These are phyloP conservation scores for Monotropa hypopitys DNA, from an alignment of 179 eudicot genomes.

Conservation along the genomic window DNA sequence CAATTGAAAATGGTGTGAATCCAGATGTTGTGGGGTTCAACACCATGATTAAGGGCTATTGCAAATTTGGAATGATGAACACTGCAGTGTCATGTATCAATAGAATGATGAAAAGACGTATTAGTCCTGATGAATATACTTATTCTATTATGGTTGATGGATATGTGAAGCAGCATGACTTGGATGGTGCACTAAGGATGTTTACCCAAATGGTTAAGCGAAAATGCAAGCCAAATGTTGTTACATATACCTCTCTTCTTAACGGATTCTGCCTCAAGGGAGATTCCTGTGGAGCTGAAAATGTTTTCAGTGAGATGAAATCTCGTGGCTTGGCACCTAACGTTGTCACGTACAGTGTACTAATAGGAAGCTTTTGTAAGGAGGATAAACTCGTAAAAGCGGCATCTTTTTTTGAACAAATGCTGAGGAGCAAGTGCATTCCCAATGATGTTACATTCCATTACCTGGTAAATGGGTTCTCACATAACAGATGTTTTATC, in stretches of 20 bases:
- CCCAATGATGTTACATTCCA: slow-evolving; percentile 73
- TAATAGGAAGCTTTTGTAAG: slow-evolving; percentile 74
- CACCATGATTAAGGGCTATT: slow-evolving; percentile 74
- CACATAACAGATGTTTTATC: slow-evolving; percentile 17
- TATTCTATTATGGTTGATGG: slow-evolving; percentile 86
- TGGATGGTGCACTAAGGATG: slow-evolving; percentile 41
- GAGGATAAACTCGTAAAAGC: slow-evolving; percentile 54
- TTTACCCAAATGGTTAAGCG: slow-evolving; percentile 44
- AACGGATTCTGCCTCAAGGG: slow-evolving; percentile 59
- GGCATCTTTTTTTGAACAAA: not conserved
- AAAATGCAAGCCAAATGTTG: slow-evolving; percentile 59
- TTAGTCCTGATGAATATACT: slow-evolving; percentile 59
- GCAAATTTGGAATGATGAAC: slow-evolving; percentile 61
- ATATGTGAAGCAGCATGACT: slow-evolving; percentile 54
- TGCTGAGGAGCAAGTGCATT: not conserved
- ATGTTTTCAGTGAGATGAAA: slow-evolving; percentile 47
- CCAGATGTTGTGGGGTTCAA: slow-evolving; percentile 67
- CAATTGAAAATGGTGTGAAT: slow-evolving; percentile 34
- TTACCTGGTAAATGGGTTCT: slow-evolving; percentile 64
- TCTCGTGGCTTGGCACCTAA: slow-evolving; percentile 51
- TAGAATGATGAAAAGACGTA: slow-evolving; percentile 31
- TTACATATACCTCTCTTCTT: slow-evolving; percentile 74
- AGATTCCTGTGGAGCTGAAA: slow-evolving; percentile 40
- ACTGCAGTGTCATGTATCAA: slow-evolving; percentile 51
- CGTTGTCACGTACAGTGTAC: slow-evolving; percentile 64